Evolutionary conservation across 2,329 filamentous ascomycete species (phyloP), one percentile per base, ranked within the genome.

Genomic region (Fusarium phyllophilum): DNA sequence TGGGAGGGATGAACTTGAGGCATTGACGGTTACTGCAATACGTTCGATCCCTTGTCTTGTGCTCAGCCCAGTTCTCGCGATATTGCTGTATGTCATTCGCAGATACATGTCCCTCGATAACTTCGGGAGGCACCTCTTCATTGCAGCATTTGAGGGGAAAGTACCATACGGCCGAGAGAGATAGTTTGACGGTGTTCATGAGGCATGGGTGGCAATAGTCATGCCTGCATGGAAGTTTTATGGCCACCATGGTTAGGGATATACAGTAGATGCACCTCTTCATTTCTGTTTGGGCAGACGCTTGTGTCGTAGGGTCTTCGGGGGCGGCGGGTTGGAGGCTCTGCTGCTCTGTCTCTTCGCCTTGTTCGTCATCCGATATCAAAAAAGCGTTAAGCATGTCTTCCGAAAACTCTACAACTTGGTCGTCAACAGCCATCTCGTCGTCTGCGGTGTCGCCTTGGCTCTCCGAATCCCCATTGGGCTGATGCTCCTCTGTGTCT

Each of bases 71-170:
- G 0, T 52, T 52, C 49, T 52, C 12, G 9, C 18, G 31, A 15
- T 52, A 52, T 3, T 5, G 17, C 7, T 26, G 49, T 14, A 52
- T 10, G 31, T 26, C 17, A 20, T 20, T 26, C 13, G 5, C 8
- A 15, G 79, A 67, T 0, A 90, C 77, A 57, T 86, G 81, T 2
- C 74, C 52, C 0, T 75, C 77, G 18, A 81, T 81, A 0, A 57
- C 38, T 0, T 78, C 76, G 5, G 86, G 49, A 0, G 83, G 75
- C 5, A 91, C 85, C 0, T 76, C 68, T 39, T 84, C 69, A 1
- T 75, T 57, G 70, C 88, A 90, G 77, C 89, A 91, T 10, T 83
- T 79, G 0, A 88, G 87, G 0, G 89, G 89, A 58, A 89, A 91
- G 0, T 88, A 72, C 0, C 82, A 80, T 54, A 90, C 86, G 66